Conservation (phyloP, 2,329 filamentous ascomycete species). For the Botrytis fabae region DNA sequence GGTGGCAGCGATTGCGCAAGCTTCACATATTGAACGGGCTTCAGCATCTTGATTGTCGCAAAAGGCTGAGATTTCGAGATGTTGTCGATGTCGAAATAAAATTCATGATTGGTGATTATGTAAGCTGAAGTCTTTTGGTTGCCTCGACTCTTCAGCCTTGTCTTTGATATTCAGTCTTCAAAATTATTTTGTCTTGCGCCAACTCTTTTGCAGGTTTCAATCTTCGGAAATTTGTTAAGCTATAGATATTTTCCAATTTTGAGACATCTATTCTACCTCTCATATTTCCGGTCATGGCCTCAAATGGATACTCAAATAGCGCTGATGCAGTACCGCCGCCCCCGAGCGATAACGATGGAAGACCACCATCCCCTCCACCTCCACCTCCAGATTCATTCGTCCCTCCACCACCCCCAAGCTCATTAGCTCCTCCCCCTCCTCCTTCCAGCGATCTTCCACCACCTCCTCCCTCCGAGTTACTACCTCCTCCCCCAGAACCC, state of each 20-base stretch:
- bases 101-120: constrained; percentile 21
- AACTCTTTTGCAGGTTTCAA: not conserved
- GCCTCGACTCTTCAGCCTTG: constrained; percentile 23
- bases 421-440: constrained; percentile 37
- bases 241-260: not conserved
- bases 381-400: constrained; percentile 44
- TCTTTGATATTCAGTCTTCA: not conserved
- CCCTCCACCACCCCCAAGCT: constrained; percentile 46
- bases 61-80: constrained; percentile 19
- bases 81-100: constrained; percentile 21
- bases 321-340: constrained; percentile 32
- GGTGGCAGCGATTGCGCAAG: constrained; percentile 73
- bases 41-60: constrained; percentile 29
- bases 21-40: constrained; percentile 41
- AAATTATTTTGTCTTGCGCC: constrained; percentile 17
- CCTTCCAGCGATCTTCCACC: constrained; percentile 37
- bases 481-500: constrained; percentile 48
- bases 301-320: constrained; percentile 32
- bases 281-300: constrained; percentile 14
- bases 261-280: not conserved
- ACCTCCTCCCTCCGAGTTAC: constrained; percentile 42
- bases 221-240: not conserved
- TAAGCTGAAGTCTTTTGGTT: constrained; percentile 13
- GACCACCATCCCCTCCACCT: constrained; percentile 39
- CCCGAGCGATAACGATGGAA: constrained; percentile 32